Conservation (phyloP, 768 basidiomycete genomes). For the Rhizopogon vesiculosus region DNA sequence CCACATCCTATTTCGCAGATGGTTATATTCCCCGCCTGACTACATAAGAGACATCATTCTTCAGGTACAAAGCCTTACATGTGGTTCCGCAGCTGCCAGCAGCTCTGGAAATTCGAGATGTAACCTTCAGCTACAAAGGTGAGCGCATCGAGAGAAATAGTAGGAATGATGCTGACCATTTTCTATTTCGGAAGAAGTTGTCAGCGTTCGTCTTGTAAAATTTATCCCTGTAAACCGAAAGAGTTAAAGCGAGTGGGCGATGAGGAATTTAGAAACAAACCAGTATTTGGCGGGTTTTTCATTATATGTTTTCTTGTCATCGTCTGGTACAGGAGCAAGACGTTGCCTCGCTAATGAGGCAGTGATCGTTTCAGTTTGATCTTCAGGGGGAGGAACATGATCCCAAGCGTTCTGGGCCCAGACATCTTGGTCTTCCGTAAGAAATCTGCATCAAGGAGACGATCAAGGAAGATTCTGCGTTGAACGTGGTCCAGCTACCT, state of each 20-base stretch:
- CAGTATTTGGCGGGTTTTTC: conserved; percentile 70
- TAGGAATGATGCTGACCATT: conserved; percentile 50
- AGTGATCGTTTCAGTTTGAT: conserved; percentile 71
- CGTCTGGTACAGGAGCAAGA: conserved; percentile 63
- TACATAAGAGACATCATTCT: neutral
- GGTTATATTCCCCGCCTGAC: conserved; percentile 68
- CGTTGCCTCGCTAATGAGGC: conserved; percentile 69
- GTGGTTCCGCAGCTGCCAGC: conserved; percentile 57
- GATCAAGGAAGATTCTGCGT: conserved; percentile 3
- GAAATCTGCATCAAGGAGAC: conserved; percentile 42
- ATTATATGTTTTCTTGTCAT: conserved; percentile 70
- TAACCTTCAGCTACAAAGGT: conserved; percentile 46
- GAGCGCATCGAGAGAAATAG: neutral
- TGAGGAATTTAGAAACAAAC: conserved; percentile 35
- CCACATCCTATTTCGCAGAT: conserved; percentile 93
- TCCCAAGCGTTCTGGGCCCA: conserved; percentile 93
- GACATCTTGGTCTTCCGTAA: conserved; percentile 65
- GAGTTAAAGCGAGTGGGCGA: conserved; percentile 20
- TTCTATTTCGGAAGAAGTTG: conserved; percentile 93
- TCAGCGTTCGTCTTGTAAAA: conserved; percentile 84
- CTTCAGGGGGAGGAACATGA: conserved; percentile 78
- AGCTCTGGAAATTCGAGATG: conserved; percentile 95
- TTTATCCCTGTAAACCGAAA: conserved; percentile 63
- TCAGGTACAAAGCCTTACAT: conserved; percentile 37
- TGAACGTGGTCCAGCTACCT: conserved; percentile 35